Evolutionary conservation across 129 eudicot genomes (phyloP).

Genomic region (Sambucus nigra): DNA sequence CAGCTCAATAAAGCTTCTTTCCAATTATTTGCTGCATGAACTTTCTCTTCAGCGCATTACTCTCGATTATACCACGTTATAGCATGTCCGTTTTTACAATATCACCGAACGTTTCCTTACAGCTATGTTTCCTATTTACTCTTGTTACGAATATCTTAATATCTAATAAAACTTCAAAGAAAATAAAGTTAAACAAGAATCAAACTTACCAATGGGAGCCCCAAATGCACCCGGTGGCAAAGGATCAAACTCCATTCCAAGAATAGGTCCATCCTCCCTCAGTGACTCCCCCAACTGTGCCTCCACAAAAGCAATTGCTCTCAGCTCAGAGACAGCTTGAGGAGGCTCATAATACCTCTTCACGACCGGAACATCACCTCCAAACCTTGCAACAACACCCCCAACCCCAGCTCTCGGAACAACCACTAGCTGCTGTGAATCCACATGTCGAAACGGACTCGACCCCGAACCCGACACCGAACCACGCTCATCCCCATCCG

Average conservation of each 20-base stretch:
- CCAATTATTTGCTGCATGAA: too few relatives aligned
- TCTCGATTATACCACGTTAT: too few relatives aligned
- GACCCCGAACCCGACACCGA: slow-evolving; percentile 52
- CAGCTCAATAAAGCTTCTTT: too few relatives aligned
- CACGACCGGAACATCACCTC: slow-evolving; percentile 46
- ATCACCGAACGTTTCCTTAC: too few relatives aligned
- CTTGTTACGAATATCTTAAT: too few relatives aligned
- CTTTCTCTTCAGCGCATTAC: too few relatives aligned
- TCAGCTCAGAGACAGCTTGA: slow-evolving; percentile 51
- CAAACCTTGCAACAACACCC: slow-evolving; percentile 30
- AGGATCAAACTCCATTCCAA: slow-evolving; percentile 98
- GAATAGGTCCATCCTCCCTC: slow-evolving; percentile 80
- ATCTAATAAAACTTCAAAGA: too few relatives aligned
- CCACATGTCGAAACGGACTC: slow-evolving; percentile 37
- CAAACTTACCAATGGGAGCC: slow-evolving; percentile 60
- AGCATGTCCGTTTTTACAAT: too few relatives aligned
- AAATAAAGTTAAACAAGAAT: neutral
- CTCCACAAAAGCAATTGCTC: slow-evolving; percentile 81
- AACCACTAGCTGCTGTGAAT: slow-evolving; percentile 19
- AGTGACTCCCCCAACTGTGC: slow-evolving; percentile 84
- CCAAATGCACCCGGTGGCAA: slow-evolving; percentile 99
- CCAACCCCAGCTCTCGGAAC: slow-evolving; percentile 36
- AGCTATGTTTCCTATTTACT: too few relatives aligned
- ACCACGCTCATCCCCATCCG: slow-evolving; percentile 30
- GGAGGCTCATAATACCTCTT: slow-evolving; percentile 69